A percentile compares a stretch with the other conserved stretches of the same genome.
These are phyloP conservation scores for Trichophyton schoenleinii DNA, from an alignment of 2,329 filamentous ascomycete species.

Conservation along the genomic window DNA sequence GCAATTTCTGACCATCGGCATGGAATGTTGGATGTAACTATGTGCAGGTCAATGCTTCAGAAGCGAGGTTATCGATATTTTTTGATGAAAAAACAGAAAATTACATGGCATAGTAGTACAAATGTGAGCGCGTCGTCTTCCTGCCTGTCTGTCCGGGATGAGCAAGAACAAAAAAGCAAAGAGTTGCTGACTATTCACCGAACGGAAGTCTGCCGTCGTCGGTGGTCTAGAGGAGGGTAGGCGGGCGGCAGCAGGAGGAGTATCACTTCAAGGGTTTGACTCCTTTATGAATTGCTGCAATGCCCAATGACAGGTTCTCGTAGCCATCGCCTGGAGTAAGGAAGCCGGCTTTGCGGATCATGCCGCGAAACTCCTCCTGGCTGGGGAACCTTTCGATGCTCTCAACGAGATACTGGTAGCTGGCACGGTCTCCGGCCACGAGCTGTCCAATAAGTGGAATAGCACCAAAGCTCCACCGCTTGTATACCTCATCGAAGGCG, in stretches of 20 bases:
- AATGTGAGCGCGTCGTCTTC: not conserved
- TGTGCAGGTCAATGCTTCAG: not conserved
- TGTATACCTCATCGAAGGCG: slow-evolving; percentile 74
- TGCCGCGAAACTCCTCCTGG: slow-evolving; percentile 65
- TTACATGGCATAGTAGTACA: slow-evolving; percentile 4
- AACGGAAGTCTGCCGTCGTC: not conserved
- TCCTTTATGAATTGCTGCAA: slow-evolving; percentile 92
- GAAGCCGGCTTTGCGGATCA: slow-evolving; percentile 58
- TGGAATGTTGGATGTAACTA: not conserved
- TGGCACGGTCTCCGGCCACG: slow-evolving; percentile 84
- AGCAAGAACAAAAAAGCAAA: not conserved
- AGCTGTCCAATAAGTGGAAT: slow-evolving; percentile 93
- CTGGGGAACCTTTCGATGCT: slow-evolving; percentile 88
- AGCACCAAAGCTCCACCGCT: slow-evolving; percentile 87
- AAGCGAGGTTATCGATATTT: not conserved
- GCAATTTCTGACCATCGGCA: not conserved
- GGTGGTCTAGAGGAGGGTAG: not conserved
- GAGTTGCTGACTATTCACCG: not conserved
- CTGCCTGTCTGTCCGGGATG: not conserved
- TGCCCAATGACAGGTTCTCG: slow-evolving; percentile 81
- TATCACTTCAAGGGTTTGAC: slow-evolving; percentile 53
- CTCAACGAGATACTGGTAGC: slow-evolving; percentile 97
- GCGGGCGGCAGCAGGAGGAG: not conserved
- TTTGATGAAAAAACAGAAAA: not conserved
- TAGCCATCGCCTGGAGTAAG: slow-evolving; percentile 68